A percentile compares a stretch with the other conserved stretches of the same genome.
Conservation (phyloP, 1,139 yeast genomes). For the Candida buenavistaensis region DNA sequence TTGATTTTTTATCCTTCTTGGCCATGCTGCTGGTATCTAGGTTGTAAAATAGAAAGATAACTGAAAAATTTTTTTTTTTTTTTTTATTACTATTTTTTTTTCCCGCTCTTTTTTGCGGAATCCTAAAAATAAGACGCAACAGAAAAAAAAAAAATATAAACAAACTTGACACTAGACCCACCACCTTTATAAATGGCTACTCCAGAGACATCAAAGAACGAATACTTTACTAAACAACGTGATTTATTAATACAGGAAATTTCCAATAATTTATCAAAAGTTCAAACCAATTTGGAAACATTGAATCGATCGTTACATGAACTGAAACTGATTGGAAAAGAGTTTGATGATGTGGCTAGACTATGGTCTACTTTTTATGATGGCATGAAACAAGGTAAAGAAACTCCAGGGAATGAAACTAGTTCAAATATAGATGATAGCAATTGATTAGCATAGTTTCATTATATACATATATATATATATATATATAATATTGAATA, state of each 20-base stretch:
- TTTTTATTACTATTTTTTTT: too few relatives aligned
- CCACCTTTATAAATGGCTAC: too few relatives aligned
- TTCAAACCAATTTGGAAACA: constrained; percentile 41
- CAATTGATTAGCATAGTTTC: constrained; percentile 1
- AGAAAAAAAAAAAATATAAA: too few relatives aligned
- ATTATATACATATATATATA: too few relatives aligned
- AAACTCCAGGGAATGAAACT: constrained; percentile 1
- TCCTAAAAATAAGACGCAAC: too few relatives aligned
- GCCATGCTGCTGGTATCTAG: too few relatives aligned
- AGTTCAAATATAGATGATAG: neutral
- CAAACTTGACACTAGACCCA: too few relatives aligned
- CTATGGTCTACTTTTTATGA: constrained; percentile 46
- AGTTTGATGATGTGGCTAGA: constrained; percentile 46
- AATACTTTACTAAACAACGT: constrained; percentile 42
- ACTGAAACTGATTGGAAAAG: constrained; percentile 46
- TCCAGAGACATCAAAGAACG: constrained; percentile 3
- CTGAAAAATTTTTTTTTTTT: too few relatives aligned
- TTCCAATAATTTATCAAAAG: constrained; percentile 38
- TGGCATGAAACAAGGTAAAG: constrained; percentile 29
- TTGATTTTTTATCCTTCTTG: constrained; percentile 80
- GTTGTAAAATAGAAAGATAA: too few relatives aligned
- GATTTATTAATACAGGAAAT: constrained; percentile 47
- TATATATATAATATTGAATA: too few relatives aligned
- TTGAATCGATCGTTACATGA: constrained; percentile 43
- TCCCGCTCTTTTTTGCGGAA: too few relatives aligned